These are phyloP conservation scores for Cryptomeria japonica DNA, from an alignment of 75 land plant species.

Conservation along the genomic window DNA sequence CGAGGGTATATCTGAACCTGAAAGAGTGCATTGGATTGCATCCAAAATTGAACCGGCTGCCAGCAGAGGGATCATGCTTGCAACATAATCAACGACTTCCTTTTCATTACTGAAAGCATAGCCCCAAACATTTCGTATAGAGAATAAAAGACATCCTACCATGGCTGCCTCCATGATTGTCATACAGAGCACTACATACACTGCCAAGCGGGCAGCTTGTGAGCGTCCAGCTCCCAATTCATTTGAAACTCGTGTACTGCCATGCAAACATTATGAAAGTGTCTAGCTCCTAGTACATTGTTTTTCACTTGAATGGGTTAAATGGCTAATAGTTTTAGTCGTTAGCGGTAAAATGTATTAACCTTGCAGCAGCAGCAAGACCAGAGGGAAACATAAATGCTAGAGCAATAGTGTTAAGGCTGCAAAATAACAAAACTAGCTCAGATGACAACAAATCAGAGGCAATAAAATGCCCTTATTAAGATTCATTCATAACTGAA, in stretches of 20 bases:
- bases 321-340: neutral
- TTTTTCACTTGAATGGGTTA: neutral
- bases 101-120: conserved; percentile 62
- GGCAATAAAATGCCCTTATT: neutral
- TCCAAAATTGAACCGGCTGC: conserved; percentile 62
- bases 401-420: conserved; percentile 36
- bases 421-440: conserved; percentile 13
- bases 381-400: conserved; percentile 60
- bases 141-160: conserved; percentile 30
- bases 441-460: neutral
- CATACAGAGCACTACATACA: conserved; percentile 31
- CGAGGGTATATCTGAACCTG: conserved; percentile 43
- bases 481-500: conserved; percentile 32
- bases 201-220: conserved; percentile 46
- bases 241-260: conserved; percentile 75
- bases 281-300: too few species aligned
- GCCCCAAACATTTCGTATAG: conserved; percentile 62
- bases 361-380: conserved; percentile 54
- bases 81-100: conserved; percentile 66
- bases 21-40: conserved; percentile 73
- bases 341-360: neutral
- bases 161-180: conserved; percentile 41
- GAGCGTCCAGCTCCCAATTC: conserved; percentile 77
- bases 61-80: conserved; percentile 66
- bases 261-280: neutral